These are phyloP conservation scores for Globisporangium cystogenes DNA, from an alignment of 352 stramenopile species.

Conservation along the genomic window DNA sequence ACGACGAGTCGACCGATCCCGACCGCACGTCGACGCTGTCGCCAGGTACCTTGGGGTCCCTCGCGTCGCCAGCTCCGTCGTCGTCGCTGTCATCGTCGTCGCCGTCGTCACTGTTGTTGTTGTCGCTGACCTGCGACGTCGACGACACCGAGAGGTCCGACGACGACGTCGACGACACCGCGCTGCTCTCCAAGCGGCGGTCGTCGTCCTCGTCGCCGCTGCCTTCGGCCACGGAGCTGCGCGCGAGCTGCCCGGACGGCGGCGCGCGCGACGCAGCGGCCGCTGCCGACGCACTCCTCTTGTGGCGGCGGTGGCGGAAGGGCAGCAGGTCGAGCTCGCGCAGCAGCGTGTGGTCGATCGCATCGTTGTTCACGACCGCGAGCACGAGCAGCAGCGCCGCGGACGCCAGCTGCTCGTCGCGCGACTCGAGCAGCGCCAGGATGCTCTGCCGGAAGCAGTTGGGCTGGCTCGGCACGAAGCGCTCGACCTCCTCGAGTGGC, in stretches of 20 bases:
- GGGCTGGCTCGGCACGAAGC: conserved; percentile 25
- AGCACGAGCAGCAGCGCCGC: conserved; percentile 54
- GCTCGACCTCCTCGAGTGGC: conserved; percentile 64
- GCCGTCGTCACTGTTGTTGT: conserved; percentile 2
- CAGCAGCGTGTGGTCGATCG: conserved; percentile 55
- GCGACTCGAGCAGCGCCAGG: conserved; percentile 52
- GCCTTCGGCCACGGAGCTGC: conserved; percentile 12
- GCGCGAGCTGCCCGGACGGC: not conserved
- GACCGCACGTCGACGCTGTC: conserved; percentile 1
- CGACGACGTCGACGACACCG: conserved; percentile 18
- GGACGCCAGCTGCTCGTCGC: conserved; percentile 57
- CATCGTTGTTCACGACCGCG: conserved; percentile 58
- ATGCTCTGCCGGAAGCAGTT: conserved; percentile 68
- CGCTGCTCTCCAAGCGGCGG: conserved; percentile 6
- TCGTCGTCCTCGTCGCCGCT: conserved; percentile 9
- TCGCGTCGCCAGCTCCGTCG: too few relatives aligned
- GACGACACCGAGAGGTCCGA: conserved; percentile 15
- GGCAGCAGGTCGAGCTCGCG: conserved; percentile 57
- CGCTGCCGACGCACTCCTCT: not conserved
- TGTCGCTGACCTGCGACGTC: conserved; percentile 10
- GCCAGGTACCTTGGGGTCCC: not conserved
- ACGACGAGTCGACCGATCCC: not conserved
- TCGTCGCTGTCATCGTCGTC: not conserved
- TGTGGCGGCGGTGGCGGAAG: conserved; percentile 30
- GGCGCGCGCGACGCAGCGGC: not conserved